Evolutionary conservation across 768 basidiomycete species (phyloP).

Genomic region (Suillus ampliporus): DNA sequence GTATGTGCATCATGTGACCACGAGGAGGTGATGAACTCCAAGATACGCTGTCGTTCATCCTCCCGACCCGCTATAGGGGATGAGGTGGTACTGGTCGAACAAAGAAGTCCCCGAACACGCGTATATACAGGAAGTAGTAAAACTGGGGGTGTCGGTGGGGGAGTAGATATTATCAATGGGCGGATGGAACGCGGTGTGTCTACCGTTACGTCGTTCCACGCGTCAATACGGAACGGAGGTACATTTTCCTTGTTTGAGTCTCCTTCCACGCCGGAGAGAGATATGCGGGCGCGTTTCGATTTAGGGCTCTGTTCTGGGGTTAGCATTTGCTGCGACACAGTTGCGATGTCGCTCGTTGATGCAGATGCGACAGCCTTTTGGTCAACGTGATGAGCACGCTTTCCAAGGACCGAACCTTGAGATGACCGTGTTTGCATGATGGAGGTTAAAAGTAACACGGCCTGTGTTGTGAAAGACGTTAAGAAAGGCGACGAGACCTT

Average conservation of each 20-base stretch:
- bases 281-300: conserved; percentile 66
- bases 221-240: conserved; percentile 58
- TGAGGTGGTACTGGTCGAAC: conserved; percentile 66
- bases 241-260: conserved; percentile 81
- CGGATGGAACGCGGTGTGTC: conserved; percentile 46
- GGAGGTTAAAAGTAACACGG: conserved; percentile 5
- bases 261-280: conserved; percentile 48
- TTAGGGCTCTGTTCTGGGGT: conserved; percentile 70
- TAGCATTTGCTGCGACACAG: conserved; percentile 12
- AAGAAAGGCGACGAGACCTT: not conserved
- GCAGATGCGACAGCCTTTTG: conserved; percentile 13
- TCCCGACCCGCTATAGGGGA: conserved; percentile 70
- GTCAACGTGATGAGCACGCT: conserved; percentile 50
- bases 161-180: conserved; percentile 57
- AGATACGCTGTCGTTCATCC: conserved; percentile 61
- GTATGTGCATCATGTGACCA: conserved; percentile 43
- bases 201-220: conserved; percentile 38
- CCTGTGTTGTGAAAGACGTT: conserved; percentile 1
- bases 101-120: conserved; percentile 74
- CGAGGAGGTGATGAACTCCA: conserved; percentile 64
- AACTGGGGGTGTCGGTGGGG: conserved; percentile 62
- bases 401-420: conserved; percentile 56
- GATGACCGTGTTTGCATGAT: conserved; percentile 49
- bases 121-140: conserved; percentile 51
- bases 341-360: conserved; percentile 12